These are phyloP conservation scores for Bipolaris oryzae DNA, from an alignment of 2,329 filamentous ascomycete species.

Conservation along the genomic window DNA sequence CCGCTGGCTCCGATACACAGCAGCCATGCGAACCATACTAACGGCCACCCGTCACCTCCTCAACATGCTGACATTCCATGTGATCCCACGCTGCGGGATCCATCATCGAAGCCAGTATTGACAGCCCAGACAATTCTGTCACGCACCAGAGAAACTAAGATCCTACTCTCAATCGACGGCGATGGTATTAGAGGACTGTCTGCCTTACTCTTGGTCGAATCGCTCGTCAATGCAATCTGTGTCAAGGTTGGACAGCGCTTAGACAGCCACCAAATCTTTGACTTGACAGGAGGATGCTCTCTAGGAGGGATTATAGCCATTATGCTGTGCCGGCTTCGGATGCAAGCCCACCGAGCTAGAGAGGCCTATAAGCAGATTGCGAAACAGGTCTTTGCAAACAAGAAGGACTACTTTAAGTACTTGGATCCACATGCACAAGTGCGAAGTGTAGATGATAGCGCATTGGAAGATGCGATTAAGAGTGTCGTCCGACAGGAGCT, in stretches of 20 bases:
- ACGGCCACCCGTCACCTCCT: slow-evolving; percentile 5
- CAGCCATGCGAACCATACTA: background rate
- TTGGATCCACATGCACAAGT: slow-evolving; percentile 26
- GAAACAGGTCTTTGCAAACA: slow-evolving; percentile 36
- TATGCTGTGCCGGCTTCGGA: slow-evolving; percentile 38
- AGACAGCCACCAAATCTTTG: slow-evolving; percentile 40
- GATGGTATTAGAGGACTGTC: slow-evolving; percentile 42
- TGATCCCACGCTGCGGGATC: slow-evolving; percentile 5
- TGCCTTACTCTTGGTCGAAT: slow-evolving; percentile 37
- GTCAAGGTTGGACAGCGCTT: slow-evolving; percentile 31
- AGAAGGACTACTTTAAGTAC: slow-evolving; percentile 33
- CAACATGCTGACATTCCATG: background rate
- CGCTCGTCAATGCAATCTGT: slow-evolving; percentile 41
- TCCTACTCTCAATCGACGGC: slow-evolving; percentile 42
- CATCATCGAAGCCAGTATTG: slow-evolving; percentile 8
- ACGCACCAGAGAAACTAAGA: slow-evolving; percentile 35
- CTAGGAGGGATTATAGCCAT: slow-evolving; percentile 38
- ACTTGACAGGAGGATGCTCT: slow-evolving; percentile 38
- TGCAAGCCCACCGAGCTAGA: slow-evolving; percentile 37
- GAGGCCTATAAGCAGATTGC: slow-evolving; percentile 38
- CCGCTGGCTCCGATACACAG: background rate
- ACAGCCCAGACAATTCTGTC: slow-evolving; percentile 16
- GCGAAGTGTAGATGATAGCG: slow-evolving; percentile 15
- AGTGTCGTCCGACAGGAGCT: slow-evolving; percentile 26
- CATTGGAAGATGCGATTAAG: slow-evolving; percentile 32